Evolutionary conservation across 2,329 filamentous ascomycete genomes (phyloP).

Genomic region (Chalara sp.): DNA sequence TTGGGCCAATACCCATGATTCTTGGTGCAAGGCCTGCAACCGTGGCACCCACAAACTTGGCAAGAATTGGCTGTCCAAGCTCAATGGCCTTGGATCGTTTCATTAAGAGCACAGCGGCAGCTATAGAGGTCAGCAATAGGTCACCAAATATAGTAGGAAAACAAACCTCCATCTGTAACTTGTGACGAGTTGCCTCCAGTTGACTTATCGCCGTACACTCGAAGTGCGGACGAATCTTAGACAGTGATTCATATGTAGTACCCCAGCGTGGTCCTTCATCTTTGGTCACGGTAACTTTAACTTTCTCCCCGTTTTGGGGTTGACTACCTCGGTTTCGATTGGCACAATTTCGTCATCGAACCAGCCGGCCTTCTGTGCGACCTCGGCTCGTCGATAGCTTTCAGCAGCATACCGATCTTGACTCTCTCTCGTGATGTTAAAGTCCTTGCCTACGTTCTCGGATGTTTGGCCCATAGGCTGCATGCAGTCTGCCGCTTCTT

Average conservation of each 20-base stretch:
- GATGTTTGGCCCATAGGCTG: slow-evolving; percentile 97
- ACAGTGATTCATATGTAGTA: slow-evolving; percentile 75
- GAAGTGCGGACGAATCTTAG: slow-evolving; percentile 89
- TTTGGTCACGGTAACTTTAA: slow-evolving; percentile 69
- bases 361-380: slow-evolving; percentile 82
- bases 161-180: slow-evolving; percentile 78
- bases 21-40: slow-evolving; percentile 84
- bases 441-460: slow-evolving; percentile 91
- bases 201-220: slow-evolving; percentile 77
- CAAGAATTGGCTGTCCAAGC: slow-evolving; percentile 84
- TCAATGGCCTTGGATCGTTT: slow-evolving; percentile 83
- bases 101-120: slow-evolving; percentile 86
- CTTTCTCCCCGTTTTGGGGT: slow-evolving; percentile 70
- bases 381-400: slow-evolving; percentile 81
- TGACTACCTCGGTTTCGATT: slow-evolving; percentile 75
- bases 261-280: slow-evolving; percentile 90
- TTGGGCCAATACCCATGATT: slow-evolving; percentile 93
- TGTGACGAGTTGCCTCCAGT: slow-evolving; percentile 94
- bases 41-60: slow-evolving; percentile 89
- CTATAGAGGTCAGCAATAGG: slow-evolving; percentile 30
- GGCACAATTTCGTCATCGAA: slow-evolving; percentile 94
- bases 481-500: slow-evolving; percentile 80
- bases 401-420: slow-evolving; percentile 86
- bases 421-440: slow-evolving; percentile 69
- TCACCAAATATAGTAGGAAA: neutral